Base-by-base conservation (phyloP, 371 early-diverging fungal species). In the Mucor saturninus region DNA sequence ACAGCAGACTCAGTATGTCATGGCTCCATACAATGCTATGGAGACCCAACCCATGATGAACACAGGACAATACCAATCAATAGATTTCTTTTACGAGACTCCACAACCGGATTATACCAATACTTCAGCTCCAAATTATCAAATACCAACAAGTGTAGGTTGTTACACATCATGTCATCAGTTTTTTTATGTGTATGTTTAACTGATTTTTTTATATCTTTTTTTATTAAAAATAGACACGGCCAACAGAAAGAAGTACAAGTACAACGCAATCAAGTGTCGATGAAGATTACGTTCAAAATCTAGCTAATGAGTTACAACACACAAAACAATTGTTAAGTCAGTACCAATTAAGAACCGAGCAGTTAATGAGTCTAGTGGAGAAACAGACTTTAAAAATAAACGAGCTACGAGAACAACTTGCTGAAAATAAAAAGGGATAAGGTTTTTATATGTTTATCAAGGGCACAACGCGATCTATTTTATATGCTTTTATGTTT, bases 371-470 rank as follows among this genome's bases (percentile, higher is more conserved):
- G 72, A 63, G 59, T 10, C 45, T 71, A 21, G 72, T 71, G 2
- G 56, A 61, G n/a, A 67, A 67, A 43, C 72, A 71, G 32, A 71
- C 72, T 3, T 45, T 56, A 4, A 71, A 64, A 51, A 71, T 71
- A 42, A 37, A 48, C 26, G 72, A 71, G 58, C 54, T 71, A 58
- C 63, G 72, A 31, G 72, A 64, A n/a, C 61, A 71, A 30, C 52
- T 67, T 14, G 32, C 21, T 37, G 37, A 54, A 28, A 54, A 29
- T 26, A 21, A 21, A 21, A 21, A 21, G 21, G 21, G 21, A 21
- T 21, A 54, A 53, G 8, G n/a, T 53, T 13, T 37, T 8, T 14
- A 26, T 45, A 5, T 13, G 5, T 21, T 3, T 21, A 48, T 48
- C 14, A 48, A 14, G 5, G 9, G 51, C 29, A 51, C 4, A 10